Conservation (phyloP, 2,329 filamentous ascomycete species). For the Clonostachys byssicola region DNA sequence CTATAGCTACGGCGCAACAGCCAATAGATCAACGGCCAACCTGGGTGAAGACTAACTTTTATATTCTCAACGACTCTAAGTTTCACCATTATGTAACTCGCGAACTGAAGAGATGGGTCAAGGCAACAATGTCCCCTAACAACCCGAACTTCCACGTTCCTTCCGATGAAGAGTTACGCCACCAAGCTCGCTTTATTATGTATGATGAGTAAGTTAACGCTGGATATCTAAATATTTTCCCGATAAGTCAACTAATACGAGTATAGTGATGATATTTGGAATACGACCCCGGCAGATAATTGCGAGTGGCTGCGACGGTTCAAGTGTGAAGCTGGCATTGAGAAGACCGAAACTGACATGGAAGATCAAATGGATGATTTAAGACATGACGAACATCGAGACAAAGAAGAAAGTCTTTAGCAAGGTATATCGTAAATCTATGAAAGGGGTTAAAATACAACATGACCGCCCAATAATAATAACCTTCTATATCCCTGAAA, state of each 20-base stretch:
- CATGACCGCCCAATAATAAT: too few relatives aligned
- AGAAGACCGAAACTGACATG: conserved; percentile 13
- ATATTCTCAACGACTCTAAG: conserved; percentile 52
- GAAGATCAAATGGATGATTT: too few relatives aligned
- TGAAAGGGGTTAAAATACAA: too few relatives aligned
- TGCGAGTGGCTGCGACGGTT: conserved; percentile 60
- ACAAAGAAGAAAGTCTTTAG: too few relatives aligned
- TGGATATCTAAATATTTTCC: too few relatives aligned
- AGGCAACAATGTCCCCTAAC: conserved; percentile 50
- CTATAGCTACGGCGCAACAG: too few relatives aligned
- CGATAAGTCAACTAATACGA: too few relatives aligned
- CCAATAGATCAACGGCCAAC: too few relatives aligned
- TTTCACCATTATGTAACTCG: conserved; percentile 52
- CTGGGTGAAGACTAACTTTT: too few relatives aligned
- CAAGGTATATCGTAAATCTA: too few relatives aligned
- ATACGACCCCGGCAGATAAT: conserved; percentile 60
- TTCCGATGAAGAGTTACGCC: conserved; percentile 57
- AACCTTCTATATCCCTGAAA: too few relatives aligned
- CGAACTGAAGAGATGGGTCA: conserved; percentile 49
- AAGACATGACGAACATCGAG: too few relatives aligned
- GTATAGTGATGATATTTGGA: conserved; percentile 56
- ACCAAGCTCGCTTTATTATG: conserved; percentile 59
- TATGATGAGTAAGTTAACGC: conserved; percentile 51
- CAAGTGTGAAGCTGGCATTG: conserved; percentile 53
- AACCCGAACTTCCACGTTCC: conserved; percentile 57